phyloP scores from a whole-genome alignment of 2,329 filamentous ascomycete genomes.

The Colletotrichum godetiae region DNA sequence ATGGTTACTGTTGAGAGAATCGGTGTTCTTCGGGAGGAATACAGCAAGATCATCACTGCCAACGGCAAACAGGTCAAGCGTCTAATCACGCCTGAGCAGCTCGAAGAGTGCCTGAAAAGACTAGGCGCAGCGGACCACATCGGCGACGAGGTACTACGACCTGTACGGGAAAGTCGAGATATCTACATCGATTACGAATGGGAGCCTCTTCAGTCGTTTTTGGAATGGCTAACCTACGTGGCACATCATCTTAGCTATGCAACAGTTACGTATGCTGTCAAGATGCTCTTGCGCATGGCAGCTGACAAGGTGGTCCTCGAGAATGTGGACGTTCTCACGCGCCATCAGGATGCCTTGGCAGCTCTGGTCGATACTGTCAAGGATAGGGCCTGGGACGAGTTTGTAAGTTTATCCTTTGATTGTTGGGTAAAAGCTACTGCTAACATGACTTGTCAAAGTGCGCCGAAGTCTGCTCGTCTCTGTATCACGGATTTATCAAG shows the following conservation, averaged over 20 bases:
- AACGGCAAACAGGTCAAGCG: constrained; percentile 56
- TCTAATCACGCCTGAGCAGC: constrained; percentile 56
- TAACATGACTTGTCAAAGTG: constrained; percentile 54
- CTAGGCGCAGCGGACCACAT: constrained; percentile 68
- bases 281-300: constrained; percentile 65
- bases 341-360: constrained; percentile 56
- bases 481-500: constrained; percentile 60
- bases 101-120: constrained; percentile 66
- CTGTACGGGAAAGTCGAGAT: constrained; percentile 41
- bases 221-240: constrained; percentile 54
- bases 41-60: constrained; percentile 64
- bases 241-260: constrained; percentile 48
- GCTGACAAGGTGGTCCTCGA: constrained; percentile 61
- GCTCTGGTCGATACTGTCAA: constrained; percentile 56
- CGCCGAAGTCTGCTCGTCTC: constrained; percentile 55
- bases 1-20: constrained; percentile 68
- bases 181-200: constrained; percentile 56
- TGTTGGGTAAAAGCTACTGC: neutral
- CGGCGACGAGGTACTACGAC: constrained; percentile 41
- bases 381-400: constrained; percentile 48
- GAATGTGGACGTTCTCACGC: constrained; percentile 45
- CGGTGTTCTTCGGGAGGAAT: constrained; percentile 68
- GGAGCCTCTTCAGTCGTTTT: constrained; percentile 55
- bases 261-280: constrained; percentile 52
- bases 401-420: constrained; percentile 49